These are phyloP conservation scores for Hansenula anomala DNA, from an alignment of 1,139 yeast species.

Conservation along the genomic window DNA sequence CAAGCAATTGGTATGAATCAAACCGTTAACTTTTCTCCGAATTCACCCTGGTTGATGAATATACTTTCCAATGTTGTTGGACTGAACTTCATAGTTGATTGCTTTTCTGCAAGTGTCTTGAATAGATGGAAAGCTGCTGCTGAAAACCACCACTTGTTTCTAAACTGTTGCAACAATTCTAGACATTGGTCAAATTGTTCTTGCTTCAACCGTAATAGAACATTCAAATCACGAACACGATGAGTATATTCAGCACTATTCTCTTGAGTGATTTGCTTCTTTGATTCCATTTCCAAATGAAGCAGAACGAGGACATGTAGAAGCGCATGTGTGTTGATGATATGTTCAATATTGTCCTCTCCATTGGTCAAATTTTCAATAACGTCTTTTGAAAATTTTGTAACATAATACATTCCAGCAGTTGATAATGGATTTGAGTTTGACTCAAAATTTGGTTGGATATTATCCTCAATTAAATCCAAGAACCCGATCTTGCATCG, in stretches of 20 bases:
- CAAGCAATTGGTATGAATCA: too few species aligned
- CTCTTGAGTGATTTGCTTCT: background rate
- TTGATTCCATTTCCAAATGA: slow-evolving; percentile 6
- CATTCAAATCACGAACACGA: background rate
- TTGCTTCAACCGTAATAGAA: background rate
- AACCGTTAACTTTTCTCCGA: too few species aligned
- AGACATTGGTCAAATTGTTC: slow-evolving; percentile 3
- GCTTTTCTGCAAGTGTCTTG: slow-evolving; percentile 1
- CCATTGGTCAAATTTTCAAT: background rate
- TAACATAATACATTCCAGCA: slow-evolving; percentile 7
- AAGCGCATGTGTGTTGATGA: slow-evolving; percentile 5
- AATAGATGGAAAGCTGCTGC: slow-evolving; percentile 7
- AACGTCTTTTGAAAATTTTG: slow-evolving; percentile 2
- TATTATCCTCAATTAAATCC: slow-evolving; percentile 5
- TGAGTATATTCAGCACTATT: background rate
- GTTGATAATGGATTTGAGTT: slow-evolving; percentile 5
- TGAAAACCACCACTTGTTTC: slow-evolving; percentile 8
- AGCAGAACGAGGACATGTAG: slow-evolving; percentile 7
- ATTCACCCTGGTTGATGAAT: background rate
- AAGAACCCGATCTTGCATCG: slow-evolving; percentile 10
- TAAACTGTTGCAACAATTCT: slow-evolving; percentile 1
- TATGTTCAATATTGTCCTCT: slow-evolving; percentile 5
- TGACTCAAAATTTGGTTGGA: background rate
- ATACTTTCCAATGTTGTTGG: background rate
- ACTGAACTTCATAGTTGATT: background rate